Evolutionary conservation across 2,329 filamentous ascomycete species (phyloP).

Genomic region (Epichloe sibirici): DNA sequence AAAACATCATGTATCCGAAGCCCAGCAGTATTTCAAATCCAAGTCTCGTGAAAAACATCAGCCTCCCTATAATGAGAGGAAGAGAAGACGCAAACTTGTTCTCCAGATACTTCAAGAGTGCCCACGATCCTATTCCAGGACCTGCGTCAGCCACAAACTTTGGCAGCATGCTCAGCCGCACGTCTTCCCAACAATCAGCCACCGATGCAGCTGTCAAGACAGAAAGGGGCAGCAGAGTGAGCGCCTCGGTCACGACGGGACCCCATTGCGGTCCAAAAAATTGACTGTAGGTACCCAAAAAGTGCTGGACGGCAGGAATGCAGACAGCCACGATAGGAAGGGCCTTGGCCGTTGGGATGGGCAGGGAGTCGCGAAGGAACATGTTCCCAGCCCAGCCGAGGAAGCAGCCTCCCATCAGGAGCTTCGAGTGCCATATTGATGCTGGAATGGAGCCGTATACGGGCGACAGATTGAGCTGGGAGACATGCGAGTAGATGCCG

Average conservation of each 20-base stretch:
- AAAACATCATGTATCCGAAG: conserved; percentile 49
- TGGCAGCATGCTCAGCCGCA: conserved; percentile 43
- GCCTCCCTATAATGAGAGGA: conserved; percentile 43
- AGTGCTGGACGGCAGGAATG: conserved; percentile 60
- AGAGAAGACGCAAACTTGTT: conserved; percentile 26
- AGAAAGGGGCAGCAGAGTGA: conserved; percentile 61
- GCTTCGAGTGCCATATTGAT: conserved; percentile 55
- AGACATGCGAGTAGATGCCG: conserved; percentile 56
- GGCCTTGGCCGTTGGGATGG: conserved; percentile 36
- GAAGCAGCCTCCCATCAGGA: conserved; percentile 54
- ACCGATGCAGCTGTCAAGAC: conserved; percentile 51
- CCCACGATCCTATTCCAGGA: conserved; percentile 55
- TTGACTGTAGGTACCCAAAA: conserved; percentile 55
- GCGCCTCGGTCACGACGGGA: conserved; percentile 59
- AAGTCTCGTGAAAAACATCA: conserved; percentile 55
- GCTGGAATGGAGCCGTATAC: conserved; percentile 80
- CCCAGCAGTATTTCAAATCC: conserved; percentile 60
- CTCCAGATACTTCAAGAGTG: conserved; percentile 46
- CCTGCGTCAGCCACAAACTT: conserved; percentile 48
- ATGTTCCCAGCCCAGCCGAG: conserved; percentile 60
- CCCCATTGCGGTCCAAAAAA: conserved; percentile 57
- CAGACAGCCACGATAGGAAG: conserved; percentile 65
- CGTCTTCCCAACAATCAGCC: conserved; percentile 50
- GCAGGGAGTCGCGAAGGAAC: conserved; percentile 32
- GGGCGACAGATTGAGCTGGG: conserved; percentile 66